Evolutionary conservation across 140 eudicot genomes (phyloP).

Genomic region (Stevia rebaudiana): DNA sequence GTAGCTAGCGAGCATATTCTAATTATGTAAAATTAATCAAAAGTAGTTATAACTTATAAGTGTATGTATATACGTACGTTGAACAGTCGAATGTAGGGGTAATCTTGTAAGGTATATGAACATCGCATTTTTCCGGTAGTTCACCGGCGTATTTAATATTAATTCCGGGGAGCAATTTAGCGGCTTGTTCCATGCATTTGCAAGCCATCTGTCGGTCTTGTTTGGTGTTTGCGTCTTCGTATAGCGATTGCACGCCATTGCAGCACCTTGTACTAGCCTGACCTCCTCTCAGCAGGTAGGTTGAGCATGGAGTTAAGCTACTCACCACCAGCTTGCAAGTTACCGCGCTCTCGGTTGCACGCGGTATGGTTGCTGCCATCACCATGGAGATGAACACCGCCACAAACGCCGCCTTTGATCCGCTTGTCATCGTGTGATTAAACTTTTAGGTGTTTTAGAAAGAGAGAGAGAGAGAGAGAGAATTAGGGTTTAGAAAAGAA

Average conservation of each 20-base stretch:
- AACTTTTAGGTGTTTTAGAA: too few relatives aligned
- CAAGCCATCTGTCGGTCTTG: slow-evolving; percentile 31
- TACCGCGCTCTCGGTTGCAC: slow-evolving; percentile 12
- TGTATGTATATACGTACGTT: slow-evolving; percentile 10
- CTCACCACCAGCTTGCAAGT: slow-evolving; percentile 30
- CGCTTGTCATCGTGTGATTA: neutral
- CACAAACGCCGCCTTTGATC: slow-evolving; percentile 13
- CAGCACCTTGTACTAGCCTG: slow-evolving; percentile 26
- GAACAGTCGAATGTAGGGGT: slow-evolving; percentile 29
- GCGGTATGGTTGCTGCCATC: neutral
- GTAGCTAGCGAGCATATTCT: neutral
- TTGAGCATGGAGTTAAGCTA: slow-evolving; percentile 29
- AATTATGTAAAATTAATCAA: too few relatives aligned
- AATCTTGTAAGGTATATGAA: slow-evolving; percentile 30
- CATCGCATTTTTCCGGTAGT: slow-evolving; percentile 30
- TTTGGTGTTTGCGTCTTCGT: slow-evolving; percentile 20
- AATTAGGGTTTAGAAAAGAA: neutral
- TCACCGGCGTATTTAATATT: slow-evolving; percentile 13
- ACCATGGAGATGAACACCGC: slow-evolving; percentile 11
- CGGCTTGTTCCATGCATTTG: slow-evolving; percentile 26
- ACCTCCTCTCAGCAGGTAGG: slow-evolving; percentile 31
- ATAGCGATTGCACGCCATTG: slow-evolving; percentile 22
- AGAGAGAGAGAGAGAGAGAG: too few relatives aligned
- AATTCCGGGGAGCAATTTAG: slow-evolving; percentile 23
- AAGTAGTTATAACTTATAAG: too few relatives aligned